Conservation (phyloP, 1,284 basidiomycete genomes). For the Chalciporus sp. region DNA sequence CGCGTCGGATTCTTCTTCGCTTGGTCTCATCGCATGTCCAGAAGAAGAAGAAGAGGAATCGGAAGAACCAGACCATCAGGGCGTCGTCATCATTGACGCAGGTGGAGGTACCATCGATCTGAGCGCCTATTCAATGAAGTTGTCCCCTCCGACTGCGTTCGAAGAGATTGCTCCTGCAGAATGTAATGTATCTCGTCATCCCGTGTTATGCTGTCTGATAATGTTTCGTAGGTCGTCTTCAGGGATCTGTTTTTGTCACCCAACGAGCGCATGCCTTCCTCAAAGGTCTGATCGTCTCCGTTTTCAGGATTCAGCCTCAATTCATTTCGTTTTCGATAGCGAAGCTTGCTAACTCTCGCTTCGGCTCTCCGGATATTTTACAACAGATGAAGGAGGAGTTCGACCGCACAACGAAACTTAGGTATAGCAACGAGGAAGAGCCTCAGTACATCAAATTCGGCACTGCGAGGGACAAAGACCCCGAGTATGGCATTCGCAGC, state of each 20-base stretch:
- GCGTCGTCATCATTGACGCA: conserved; percentile 53
- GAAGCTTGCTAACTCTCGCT: conserved; percentile 25
- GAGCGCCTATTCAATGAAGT: conserved; percentile 43
- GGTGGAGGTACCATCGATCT: conserved; percentile 58
- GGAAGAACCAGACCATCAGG: conserved; percentile 30
- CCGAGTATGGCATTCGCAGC: conserved; percentile 38
- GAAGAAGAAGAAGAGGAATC: conserved; percentile 5
- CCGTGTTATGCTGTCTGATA: background rate
- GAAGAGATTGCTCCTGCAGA: conserved; percentile 41
- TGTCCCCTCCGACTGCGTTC: conserved; percentile 28
- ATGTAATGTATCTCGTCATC: conserved; percentile 31
- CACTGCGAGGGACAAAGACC: conserved; percentile 42
- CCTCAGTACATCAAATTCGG: conserved; percentile 48
- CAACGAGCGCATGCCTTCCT: conserved; percentile 37
- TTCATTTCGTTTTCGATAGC: conserved; percentile 11
- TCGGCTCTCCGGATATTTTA: conserved; percentile 33
- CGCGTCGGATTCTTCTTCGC: conserved; percentile 24
- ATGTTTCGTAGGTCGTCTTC: conserved; percentile 20
- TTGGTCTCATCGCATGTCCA: background rate
- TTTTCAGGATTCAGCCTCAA: background rate
- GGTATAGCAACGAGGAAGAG: conserved; percentile 40
- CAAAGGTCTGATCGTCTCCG: conserved; percentile 13
- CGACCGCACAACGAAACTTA: conserved; percentile 47
- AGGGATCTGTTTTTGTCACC: conserved; percentile 40
- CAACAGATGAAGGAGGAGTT: conserved; percentile 42